These are phyloP conservation scores for Aspergillus terreus DNA, from an alignment of 2,329 filamentous ascomycete species.

Conservation along the genomic window DNA sequence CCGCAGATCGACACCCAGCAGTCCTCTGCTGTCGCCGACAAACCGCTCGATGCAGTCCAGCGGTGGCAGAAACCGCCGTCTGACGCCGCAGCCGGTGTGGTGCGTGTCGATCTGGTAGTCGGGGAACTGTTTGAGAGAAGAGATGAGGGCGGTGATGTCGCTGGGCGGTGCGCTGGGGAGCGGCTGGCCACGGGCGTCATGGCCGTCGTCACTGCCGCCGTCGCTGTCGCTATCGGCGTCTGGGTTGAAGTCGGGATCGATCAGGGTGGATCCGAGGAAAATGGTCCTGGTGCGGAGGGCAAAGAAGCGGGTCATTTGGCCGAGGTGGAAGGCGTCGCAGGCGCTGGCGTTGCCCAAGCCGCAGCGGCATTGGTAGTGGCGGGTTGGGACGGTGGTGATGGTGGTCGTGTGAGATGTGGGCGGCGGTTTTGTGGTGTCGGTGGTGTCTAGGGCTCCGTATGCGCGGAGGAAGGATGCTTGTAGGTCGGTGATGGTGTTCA, in stretches of 20 bases:
- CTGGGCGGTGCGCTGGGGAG: conserved; percentile 13
- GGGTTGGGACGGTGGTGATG: conserved; percentile 17
- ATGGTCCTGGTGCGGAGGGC: conserved; percentile 38
- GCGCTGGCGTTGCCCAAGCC: conserved; percentile 39
- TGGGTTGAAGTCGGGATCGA: conserved; percentile 30
- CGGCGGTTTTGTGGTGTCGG: conserved; percentile 10
- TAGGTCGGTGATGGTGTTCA: conserved; percentile 41
- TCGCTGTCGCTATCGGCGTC: conserved; percentile 14
- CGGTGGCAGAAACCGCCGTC: conserved; percentile 37
- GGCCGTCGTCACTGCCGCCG: neutral
- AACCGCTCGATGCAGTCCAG: conserved; percentile 38
- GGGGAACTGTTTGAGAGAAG: conserved; percentile 38
- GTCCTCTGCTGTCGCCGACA: conserved; percentile 27
- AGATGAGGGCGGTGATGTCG: conserved; percentile 33
- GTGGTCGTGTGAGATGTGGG: conserved; percentile 10
- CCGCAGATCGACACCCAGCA: conserved; percentile 25
- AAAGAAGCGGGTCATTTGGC: conserved; percentile 44
- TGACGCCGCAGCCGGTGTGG: conserved; percentile 40
- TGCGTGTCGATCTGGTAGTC: conserved; percentile 42
- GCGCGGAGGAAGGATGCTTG: conserved; percentile 40
- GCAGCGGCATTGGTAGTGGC: conserved; percentile 38
- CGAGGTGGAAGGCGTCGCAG: conserved; percentile 44
- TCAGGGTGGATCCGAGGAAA: conserved; percentile 38
- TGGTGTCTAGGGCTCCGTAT: conserved; percentile 36
- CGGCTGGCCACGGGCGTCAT: neutral